Conservation (phyloP, 495 filamentous ascomycete species). For the Trichoderma asperelloides region DNA sequence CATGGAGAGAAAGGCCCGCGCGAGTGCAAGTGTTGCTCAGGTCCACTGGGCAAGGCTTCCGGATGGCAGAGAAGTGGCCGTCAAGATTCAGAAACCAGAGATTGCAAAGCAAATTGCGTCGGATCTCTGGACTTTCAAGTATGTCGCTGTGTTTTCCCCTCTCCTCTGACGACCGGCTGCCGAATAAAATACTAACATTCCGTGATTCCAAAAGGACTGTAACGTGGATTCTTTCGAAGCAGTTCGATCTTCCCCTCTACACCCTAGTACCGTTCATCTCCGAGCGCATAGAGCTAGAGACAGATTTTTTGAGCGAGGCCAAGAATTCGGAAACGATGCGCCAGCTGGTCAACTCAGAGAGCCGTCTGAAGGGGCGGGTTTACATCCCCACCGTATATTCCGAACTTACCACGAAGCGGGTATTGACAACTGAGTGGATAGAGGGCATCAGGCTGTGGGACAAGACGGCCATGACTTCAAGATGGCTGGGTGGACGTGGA, state of each 20-base stretch:
- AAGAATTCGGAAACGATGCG: slow-evolving; percentile 80
- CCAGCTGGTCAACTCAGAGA: slow-evolving; percentile 63
- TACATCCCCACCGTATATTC: slow-evolving; percentile 81
- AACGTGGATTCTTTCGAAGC: slow-evolving; percentile 61
- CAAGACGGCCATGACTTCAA: slow-evolving; percentile 60
- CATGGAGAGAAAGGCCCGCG: slow-evolving; percentile 81
- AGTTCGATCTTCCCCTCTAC: slow-evolving; percentile 85
- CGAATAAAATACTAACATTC: not conserved
- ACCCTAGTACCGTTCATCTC: slow-evolving; percentile 81
- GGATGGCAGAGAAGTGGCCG: slow-evolving; percentile 81
- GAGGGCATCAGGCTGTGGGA: slow-evolving; percentile 90
- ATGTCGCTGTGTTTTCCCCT: slow-evolving; percentile 19
- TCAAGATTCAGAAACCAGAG: slow-evolving; percentile 96
- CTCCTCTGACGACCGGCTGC: not conserved
- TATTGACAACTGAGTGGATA: slow-evolving; percentile 96
- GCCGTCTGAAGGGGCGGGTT: slow-evolving; percentile 65
- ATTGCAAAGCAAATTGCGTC: slow-evolving; percentile 80
- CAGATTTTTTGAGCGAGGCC: slow-evolving; percentile 88
- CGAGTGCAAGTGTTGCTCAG: slow-evolving; percentile 88
- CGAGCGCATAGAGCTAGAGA: slow-evolving; percentile 80
- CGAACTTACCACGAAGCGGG: slow-evolving; percentile 70
- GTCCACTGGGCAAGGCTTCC: slow-evolving; percentile 85
- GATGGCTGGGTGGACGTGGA: slow-evolving; percentile 70
- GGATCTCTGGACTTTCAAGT: slow-evolving; percentile 96
- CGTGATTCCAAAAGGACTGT: slow-evolving; percentile 50